Evolutionary conservation across 1,139 yeast species (phyloP).

Genomic region (Kodamaea fungicola): DNA sequence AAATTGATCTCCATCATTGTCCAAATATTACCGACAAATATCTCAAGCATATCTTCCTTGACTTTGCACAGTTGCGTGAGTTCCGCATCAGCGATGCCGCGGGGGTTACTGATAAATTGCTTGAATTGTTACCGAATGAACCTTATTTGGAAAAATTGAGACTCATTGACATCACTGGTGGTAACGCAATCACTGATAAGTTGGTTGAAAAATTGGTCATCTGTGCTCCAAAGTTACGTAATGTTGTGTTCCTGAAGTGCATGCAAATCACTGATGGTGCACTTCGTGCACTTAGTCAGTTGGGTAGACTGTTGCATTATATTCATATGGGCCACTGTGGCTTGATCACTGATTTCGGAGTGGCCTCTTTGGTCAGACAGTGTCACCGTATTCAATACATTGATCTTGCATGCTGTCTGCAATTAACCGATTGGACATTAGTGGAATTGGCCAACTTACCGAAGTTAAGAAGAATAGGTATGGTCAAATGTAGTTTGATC

Average conservation of each 20-base stretch:
- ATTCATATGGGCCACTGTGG: conserved; percentile 94
- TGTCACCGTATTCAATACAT: conserved; percentile 89
- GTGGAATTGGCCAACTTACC: conserved; percentile 76
- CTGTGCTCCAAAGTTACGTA: conserved; percentile 81
- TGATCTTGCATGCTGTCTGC: conserved; percentile 92
- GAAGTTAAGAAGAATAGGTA: conserved; percentile 82
- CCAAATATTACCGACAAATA: conserved; percentile 66
- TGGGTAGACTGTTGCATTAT: conserved; percentile 83
- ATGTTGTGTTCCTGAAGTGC: conserved; percentile 88
- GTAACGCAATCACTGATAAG: conserved; percentile 77
- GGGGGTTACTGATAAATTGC: conserved; percentile 64
- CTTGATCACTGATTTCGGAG: conserved; percentile 86
- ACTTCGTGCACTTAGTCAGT: conserved; percentile 62
- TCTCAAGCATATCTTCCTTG: conserved; percentile 58
- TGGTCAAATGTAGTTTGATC: conserved; percentile 86
- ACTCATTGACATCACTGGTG: conserved; percentile 81
- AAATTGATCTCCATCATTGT: conserved; percentile 85
- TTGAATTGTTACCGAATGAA: conserved; percentile 45
- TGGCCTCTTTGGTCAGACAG: conserved; percentile 65
- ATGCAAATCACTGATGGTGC: conserved; percentile 82
- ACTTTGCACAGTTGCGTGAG: conserved; percentile 72
- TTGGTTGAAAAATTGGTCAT: conserved; percentile 69
- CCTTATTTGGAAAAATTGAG: conserved; percentile 53
- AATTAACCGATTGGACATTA: conserved; percentile 81
- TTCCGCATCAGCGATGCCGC: conserved; percentile 75